Conservation (phyloP, 768 basidiomycete genomes). For the Kwoniella sp. region DNA sequence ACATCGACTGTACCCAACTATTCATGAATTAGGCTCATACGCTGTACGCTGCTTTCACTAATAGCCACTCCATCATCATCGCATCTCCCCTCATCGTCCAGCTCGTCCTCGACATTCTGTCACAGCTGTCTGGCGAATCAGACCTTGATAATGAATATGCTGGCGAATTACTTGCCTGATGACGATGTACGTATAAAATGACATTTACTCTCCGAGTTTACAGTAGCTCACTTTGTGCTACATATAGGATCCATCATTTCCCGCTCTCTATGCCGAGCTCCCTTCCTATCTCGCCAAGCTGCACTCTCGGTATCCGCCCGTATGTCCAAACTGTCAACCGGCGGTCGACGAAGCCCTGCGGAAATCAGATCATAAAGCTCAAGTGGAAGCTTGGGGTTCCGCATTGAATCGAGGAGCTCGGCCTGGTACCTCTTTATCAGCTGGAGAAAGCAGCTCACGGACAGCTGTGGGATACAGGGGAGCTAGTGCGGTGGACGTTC, state of each 20-base stretch:
- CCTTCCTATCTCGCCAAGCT: constrained; percentile 74
- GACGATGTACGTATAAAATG: constrained; percentile 70
- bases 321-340: constrained; percentile 74
- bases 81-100: constrained; percentile 34
- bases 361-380: constrained; percentile 76
- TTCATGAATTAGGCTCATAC: too few species aligned
- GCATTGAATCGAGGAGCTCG: constrained; percentile 66
- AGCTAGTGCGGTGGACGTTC: constrained; percentile 59
- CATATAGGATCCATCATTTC: constrained; percentile 72
- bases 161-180: constrained; percentile 84
- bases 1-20: too few species aligned
- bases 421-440: background rate
- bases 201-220: too few species aligned
- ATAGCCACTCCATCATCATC: constrained; percentile 43
- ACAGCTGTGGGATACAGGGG: constrained; percentile 49
- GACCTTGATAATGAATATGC: constrained; percentile 76
- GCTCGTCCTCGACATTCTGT: constrained; percentile 63
- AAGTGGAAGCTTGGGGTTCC: constrained; percentile 68
- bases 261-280: constrained; percentile 64
- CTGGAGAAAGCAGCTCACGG: background rate
- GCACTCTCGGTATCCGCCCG: constrained; percentile 80
- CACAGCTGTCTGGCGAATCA: constrained; percentile 91
- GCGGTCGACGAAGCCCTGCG: constrained; percentile 79
- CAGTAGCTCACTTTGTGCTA: background rate
- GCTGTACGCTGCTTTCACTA: too few species aligned